Percentiles rank a stretch among this genome's conserved stretches.
phyloP scores from a whole-genome alignment of 345 rosid genomes.

The Erysimum cheiranthoides region DNA sequence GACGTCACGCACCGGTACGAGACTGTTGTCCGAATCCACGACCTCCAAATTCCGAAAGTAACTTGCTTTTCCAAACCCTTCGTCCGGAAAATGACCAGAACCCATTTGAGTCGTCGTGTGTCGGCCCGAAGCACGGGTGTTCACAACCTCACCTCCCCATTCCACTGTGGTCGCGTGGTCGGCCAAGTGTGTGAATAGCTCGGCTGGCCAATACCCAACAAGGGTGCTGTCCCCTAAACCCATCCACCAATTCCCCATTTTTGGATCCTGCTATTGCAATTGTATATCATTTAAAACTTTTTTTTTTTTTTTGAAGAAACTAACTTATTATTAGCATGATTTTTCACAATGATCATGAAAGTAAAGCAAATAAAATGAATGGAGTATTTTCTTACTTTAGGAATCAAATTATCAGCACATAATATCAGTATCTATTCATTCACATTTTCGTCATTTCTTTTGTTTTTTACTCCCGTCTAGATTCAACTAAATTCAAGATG shows the following conservation, averaged over 20 bases:
- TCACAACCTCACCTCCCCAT: slow-evolving; percentile 98
- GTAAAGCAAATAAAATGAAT: neutral
- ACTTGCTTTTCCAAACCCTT: slow-evolving; percentile 85
- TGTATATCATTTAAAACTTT: neutral
- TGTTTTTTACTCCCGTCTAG: neutral
- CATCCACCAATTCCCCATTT: slow-evolving; percentile 97
- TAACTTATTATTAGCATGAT: neutral
- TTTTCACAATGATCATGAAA: neutral
- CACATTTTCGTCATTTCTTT: neutral
- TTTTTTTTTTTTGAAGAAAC: neutral
- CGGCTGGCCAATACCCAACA: slow-evolving; percentile 98
- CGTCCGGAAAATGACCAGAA: slow-evolving; percentile 87
- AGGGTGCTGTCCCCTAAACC: slow-evolving; percentile 83
- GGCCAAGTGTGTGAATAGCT: slow-evolving; percentile 84
- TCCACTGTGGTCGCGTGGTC: slow-evolving; percentile 94
- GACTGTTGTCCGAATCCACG: slow-evolving; percentile 87
- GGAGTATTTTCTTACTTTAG: too few relatives aligned
- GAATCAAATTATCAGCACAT: too few relatives aligned
- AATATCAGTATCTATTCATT: neutral
- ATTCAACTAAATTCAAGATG: slow-evolving; percentile 7
- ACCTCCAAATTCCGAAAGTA: slow-evolving; percentile 89
- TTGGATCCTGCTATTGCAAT: slow-evolving; percentile 70
- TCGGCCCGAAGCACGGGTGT: slow-evolving; percentile 74
- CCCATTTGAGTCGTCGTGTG: slow-evolving; percentile 99
- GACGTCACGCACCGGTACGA: slow-evolving; percentile 66